Evolutionary conservation across 768 basidiomycete genomes (phyloP).

Genomic region (Boletus vinaceobasis): DNA sequence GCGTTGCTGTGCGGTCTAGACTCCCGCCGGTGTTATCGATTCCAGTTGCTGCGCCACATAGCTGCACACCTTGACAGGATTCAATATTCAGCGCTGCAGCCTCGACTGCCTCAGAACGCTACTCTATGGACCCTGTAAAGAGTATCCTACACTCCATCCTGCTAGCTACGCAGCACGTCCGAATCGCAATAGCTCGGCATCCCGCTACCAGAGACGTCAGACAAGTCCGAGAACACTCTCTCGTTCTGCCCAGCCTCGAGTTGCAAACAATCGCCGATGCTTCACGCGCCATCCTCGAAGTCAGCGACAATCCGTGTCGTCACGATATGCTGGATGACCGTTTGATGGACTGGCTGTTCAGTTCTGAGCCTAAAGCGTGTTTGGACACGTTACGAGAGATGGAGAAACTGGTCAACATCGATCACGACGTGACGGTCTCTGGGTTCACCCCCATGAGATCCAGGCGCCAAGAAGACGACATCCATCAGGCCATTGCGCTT

Average conservation of each 20-base stretch:
- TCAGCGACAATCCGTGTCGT: neutral
- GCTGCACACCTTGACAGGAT: too few species aligned
- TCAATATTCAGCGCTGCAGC: too few species aligned
- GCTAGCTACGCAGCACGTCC: neutral
- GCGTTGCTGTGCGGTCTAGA: too few species aligned
- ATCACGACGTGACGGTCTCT: constrained; percentile 1
- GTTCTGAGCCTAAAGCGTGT: constrained; percentile 1
- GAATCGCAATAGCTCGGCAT: neutral
- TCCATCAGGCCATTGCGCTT: neutral
- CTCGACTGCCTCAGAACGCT: neutral
- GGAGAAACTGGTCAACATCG: neutral
- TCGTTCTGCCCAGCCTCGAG: constrained; percentile 3
- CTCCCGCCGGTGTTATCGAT: too few species aligned
- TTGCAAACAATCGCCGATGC: constrained; percentile 5
- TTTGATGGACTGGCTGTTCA: constrained; percentile 5
- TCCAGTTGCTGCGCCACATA: too few species aligned
- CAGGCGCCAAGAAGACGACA: neutral
- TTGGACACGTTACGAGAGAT: constrained; percentile 2
- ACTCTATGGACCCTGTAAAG: constrained; percentile 7
- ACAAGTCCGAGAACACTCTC: constrained; percentile 3
- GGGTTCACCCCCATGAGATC: neutral
- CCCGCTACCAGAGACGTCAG: neutral
- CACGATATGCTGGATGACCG: constrained; percentile 3
- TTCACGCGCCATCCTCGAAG: constrained; percentile 3
- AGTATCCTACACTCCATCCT: neutral